Evolutionary conservation across 2,329 filamentous ascomycete species (phyloP).

Genomic region (Xylaria polymorpha): DNA sequence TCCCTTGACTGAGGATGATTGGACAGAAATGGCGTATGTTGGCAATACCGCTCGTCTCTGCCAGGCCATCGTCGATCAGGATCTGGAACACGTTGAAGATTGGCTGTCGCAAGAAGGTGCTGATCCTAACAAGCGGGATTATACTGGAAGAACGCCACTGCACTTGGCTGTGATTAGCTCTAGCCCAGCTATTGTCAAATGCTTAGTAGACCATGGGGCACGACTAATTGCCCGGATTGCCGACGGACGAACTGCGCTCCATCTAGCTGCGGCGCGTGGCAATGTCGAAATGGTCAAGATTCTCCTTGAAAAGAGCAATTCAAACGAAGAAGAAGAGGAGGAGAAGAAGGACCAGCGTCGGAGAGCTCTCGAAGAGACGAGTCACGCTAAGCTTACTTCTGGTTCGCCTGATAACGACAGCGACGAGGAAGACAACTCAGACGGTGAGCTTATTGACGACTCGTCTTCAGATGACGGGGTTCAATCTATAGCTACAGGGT

Average conservation of each 20-base stretch:
- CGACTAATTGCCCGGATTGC: slow-evolving; percentile 79
- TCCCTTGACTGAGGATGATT: slow-evolving; percentile 82
- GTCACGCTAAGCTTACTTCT: slow-evolving; percentile 40
- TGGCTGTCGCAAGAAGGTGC: slow-evolving; percentile 76
- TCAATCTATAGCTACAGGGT: slow-evolving; percentile 71
- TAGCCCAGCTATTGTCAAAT: slow-evolving; percentile 75
- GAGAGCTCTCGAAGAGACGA: slow-evolving; percentile 51
- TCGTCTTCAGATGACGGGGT: slow-evolving; percentile 64
- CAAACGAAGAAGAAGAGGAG: slow-evolving; percentile 76
- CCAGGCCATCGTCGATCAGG: slow-evolving; percentile 81
- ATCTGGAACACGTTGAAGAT: slow-evolving; percentile 75
- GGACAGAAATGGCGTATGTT: slow-evolving; percentile 92
- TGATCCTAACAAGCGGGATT: slow-evolving; percentile 79
- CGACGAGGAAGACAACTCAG: slow-evolving; percentile 55
- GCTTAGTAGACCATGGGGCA: slow-evolving; percentile 77
- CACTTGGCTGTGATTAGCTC: slow-evolving; percentile 79
- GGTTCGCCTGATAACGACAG: slow-evolving; percentile 45
- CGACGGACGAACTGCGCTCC: slow-evolving; percentile 84
- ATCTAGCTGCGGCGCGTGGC: slow-evolving; percentile 80
- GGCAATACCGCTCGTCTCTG: slow-evolving; percentile 82
- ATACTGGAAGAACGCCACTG: slow-evolving; percentile 81
- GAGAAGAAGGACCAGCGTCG: slow-evolving; percentile 65
- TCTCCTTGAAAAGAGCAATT: slow-evolving; percentile 77
- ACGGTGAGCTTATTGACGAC: slow-evolving; percentile 60
- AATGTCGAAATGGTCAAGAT: slow-evolving; percentile 75